These are phyloP conservation scores for Rubia peregrina DNA, from an alignment of 305 asterid species.

Conservation along the genomic window DNA sequence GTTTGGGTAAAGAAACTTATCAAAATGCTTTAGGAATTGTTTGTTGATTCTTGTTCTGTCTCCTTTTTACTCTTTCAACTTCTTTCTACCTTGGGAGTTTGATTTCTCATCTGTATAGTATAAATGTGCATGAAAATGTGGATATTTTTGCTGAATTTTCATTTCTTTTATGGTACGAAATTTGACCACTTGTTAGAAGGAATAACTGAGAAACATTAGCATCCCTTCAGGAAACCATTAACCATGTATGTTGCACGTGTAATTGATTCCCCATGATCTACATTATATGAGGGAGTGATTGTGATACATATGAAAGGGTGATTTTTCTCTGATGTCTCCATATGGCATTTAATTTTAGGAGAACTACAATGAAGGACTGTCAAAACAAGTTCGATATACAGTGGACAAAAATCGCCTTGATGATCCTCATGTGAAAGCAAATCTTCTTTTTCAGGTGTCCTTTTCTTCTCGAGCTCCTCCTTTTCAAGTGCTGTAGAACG, in stretches of 20 bases:
- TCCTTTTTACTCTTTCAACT: neutral
- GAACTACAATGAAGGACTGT: conserved; percentile 68
- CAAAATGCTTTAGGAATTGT: neutral
- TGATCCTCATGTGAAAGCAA: conserved; percentile 97
- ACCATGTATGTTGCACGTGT: neutral
- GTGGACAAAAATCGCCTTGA: conserved; percentile 86
- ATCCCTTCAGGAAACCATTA: neutral
- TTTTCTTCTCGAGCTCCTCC: conserved; percentile 17
- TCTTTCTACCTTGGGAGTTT: neutral
- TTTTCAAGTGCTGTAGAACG: neutral
- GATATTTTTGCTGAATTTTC: neutral
- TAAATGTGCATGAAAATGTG: neutral
- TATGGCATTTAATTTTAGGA: conserved; percentile 39
- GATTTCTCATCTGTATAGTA: neutral
- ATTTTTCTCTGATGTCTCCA: conserved; percentile 1
- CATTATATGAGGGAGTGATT: neutral
- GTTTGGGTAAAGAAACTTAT: neutral
- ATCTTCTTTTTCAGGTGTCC: conserved; percentile 87
- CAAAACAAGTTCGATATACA: conserved; percentile 61
- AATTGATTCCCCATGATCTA: conserved; percentile 1
- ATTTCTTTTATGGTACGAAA: neutral
- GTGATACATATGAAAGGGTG: conserved; percentile 1
- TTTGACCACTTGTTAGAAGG: neutral
- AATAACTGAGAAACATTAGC: neutral
- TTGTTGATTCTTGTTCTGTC: neutral